These are phyloP conservation scores for Termitomyces heimii DNA, from an alignment of 768 basidiomycete genomes.

Conservation along the genomic window DNA sequence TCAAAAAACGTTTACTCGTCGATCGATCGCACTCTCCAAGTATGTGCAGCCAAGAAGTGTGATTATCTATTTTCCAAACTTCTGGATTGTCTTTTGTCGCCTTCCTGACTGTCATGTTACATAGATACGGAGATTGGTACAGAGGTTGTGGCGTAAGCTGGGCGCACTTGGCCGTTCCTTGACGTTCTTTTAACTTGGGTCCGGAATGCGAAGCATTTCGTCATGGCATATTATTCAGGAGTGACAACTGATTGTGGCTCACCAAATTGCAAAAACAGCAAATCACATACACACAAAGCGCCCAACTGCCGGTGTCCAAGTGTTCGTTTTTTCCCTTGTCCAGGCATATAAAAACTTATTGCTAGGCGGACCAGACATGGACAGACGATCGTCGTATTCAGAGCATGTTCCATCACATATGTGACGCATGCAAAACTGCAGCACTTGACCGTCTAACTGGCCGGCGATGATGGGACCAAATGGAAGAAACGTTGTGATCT, in stretches of 20 bases:
- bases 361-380: slow-evolving; percentile 21
- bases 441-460: slow-evolving; percentile 23
- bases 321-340: slow-evolving; percentile 17
- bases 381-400: slow-evolving; percentile 49
- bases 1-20: background rate
- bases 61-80: slow-evolving; percentile 10
- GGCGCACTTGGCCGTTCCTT: slow-evolving; percentile 9
- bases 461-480: slow-evolving; percentile 1
- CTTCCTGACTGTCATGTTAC: slow-evolving; percentile 9
- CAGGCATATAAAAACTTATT: background rate
- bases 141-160: slow-evolving; percentile 34
- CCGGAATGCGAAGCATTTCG: slow-evolving; percentile 46
- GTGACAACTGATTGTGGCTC: slow-evolving; percentile 48
- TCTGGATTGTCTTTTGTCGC: background rate
- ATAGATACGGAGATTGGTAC: slow-evolving; percentile 38
- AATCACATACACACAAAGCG: slow-evolving; percentile 55
- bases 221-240: slow-evolving; percentile 58
- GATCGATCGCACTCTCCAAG: slow-evolving; percentile 8
- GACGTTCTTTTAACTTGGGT: slow-evolving; percentile 3
- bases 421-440: slow-evolving; percentile 46
- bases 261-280: slow-evolving; percentile 46
- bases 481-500: slow-evolving; percentile 4
- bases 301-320: slow-evolving; percentile 49
- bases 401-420: slow-evolving; percentile 62
- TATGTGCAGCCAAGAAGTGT: slow-evolving; percentile 63